phyloP scores from a whole-genome alignment of 2,329 filamentous ascomycete species.

The Rhexocercosporidium sp. region DNA sequence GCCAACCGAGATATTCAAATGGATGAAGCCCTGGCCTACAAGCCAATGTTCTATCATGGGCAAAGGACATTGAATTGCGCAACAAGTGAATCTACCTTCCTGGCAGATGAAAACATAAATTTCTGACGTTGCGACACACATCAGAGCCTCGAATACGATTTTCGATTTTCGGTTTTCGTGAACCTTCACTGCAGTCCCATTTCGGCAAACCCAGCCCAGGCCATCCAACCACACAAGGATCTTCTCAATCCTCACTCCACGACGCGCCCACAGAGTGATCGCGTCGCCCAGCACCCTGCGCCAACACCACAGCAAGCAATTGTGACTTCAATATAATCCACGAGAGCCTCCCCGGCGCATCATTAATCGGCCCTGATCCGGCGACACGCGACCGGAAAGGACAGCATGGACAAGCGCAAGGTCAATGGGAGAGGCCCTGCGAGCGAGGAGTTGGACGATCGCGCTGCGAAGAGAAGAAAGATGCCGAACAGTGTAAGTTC shows the following conservation, averaged over 20 bases:
- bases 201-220: slow-evolving; percentile 10
- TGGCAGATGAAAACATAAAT: background rate
- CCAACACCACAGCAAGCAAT: slow-evolving; percentile 29
- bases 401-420: slow-evolving; percentile 58
- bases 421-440: slow-evolving; percentile 47
- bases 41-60: background rate
- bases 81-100: background rate
- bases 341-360: slow-evolving; percentile 16
- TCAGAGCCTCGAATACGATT: background rate
- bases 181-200: slow-evolving; percentile 6
- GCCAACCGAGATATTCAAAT: background rate
- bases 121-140: background rate
- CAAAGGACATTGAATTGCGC: background rate
- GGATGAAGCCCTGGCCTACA: background rate
- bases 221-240: slow-evolving; percentile 22
- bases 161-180: slow-evolving; percentile 7
- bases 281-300: slow-evolving; percentile 15
- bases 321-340: slow-evolving; percentile 18
- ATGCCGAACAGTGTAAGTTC: slow-evolving; percentile 55
- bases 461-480: slow-evolving; percentile 63
- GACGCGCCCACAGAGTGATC: slow-evolving; percentile 25
- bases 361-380: slow-evolving; percentile 8
- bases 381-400: slow-evolving; percentile 20
- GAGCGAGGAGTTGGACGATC: slow-evolving; percentile 55
- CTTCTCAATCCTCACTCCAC: slow-evolving; percentile 26